phyloP scores from a whole-genome alignment of 306 rosid species.

The Vigna trinervia region DNA sequence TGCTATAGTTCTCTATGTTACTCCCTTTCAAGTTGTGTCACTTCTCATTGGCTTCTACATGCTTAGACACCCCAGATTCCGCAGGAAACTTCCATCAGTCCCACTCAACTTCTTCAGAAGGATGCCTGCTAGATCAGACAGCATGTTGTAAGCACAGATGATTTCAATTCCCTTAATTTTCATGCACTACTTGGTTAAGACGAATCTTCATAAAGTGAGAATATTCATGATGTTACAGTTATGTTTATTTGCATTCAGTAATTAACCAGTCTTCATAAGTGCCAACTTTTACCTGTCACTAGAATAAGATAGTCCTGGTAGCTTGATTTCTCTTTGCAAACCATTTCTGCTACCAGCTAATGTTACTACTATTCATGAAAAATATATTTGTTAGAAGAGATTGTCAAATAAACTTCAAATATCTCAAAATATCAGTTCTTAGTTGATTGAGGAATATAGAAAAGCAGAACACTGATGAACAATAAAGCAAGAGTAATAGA shows the following conservation, averaged over 20 bases:
- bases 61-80: constrained; percentile 82
- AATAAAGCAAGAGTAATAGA: neutral
- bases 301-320: neutral
- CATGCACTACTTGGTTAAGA: neutral
- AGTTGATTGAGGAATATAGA: too few relatives aligned
- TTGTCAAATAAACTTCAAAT: too few relatives aligned
- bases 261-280: constrained; percentile 31
- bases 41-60: constrained; percentile 69
- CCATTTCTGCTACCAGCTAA: neutral
- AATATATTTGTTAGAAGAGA: too few relatives aligned
- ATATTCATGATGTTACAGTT: constrained; percentile 14
- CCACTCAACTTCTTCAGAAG: constrained; percentile 88
- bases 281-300: neutral
- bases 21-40: constrained; percentile 79
- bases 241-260: constrained; percentile 29
- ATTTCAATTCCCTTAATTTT: neutral
- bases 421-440: too few relatives aligned
- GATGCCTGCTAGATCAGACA: constrained; percentile 89
- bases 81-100: constrained; percentile 76
- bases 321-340: neutral
- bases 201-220: constrained; percentile 8
- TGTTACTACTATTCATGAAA: neutral
- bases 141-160: constrained; percentile 59
- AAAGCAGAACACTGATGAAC: neutral
- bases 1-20: constrained; percentile 76